Conservation (phyloP, 2,329 filamentous ascomycete genomes). For the Malbranchea cinnamomea region DNA sequence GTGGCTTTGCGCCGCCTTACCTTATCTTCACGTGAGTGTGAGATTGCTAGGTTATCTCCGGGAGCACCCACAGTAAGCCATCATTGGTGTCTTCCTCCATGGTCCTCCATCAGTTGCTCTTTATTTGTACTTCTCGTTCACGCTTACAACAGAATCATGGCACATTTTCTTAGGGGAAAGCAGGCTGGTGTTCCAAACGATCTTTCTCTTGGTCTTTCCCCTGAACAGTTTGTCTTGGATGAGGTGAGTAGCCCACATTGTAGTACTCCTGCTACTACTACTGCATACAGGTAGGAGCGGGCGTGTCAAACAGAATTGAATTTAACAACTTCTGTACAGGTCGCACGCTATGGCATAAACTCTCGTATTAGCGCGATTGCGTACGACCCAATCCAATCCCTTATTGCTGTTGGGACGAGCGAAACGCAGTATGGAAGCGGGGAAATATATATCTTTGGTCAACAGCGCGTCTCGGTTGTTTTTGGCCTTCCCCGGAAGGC, state of each 20-base stretch:
- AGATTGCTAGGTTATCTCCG: neutral
- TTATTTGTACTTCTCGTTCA: slow-evolving; percentile 3
- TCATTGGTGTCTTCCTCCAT: neutral
- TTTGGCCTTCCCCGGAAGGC: slow-evolving; percentile 56
- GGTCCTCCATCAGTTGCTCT: slow-evolving; percentile 9
- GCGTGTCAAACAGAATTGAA: neutral
- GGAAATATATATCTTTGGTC: slow-evolving; percentile 79
- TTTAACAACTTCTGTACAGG: slow-evolving; percentile 19
- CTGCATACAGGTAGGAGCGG: neutral
- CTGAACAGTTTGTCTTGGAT: slow-evolving; percentile 68
- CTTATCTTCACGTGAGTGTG: slow-evolving; percentile 1
- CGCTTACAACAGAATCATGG: slow-evolving; percentile 42
- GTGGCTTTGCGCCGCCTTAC: too few relatives aligned
- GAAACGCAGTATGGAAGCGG: slow-evolving; percentile 75
- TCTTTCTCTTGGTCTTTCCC: slow-evolving; percentile 64
- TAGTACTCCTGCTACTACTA: slow-evolving; percentile 10
- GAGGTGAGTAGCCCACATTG: slow-evolving; percentile 41
- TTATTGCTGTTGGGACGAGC: slow-evolving; percentile 81
- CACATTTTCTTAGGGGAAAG: slow-evolving; percentile 77
- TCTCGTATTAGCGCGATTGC: slow-evolving; percentile 63
- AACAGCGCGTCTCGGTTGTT: slow-evolving; percentile 61
- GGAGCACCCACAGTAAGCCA: too few relatives aligned
- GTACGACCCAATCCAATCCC: slow-evolving; percentile 86
- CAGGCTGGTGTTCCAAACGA: slow-evolving; percentile 88
- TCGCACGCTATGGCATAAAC: slow-evolving; percentile 67